A percentile compares a stretch with the other conserved stretches of the same genome.
Evolutionary conservation across 2,329 filamentous ascomycete genomes (phyloP).

Genomic region (Fusarium oligoseptatum): DNA sequence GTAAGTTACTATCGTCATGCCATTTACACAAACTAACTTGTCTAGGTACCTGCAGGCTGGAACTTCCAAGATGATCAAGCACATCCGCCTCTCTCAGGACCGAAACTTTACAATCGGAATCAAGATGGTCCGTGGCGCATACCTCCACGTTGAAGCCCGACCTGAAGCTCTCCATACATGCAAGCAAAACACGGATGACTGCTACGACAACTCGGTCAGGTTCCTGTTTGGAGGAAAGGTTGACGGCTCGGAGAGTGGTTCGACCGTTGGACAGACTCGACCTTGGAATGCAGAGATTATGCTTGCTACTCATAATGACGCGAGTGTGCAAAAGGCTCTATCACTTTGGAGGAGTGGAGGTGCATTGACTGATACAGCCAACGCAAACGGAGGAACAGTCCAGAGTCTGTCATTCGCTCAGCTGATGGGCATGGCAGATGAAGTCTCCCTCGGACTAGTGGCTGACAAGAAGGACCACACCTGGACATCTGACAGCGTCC

Average conservation of each 20-base stretch:
- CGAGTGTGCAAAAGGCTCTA: conserved; percentile 8
- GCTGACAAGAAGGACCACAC: conserved; percentile 3
- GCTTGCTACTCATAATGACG: conserved; percentile 18
- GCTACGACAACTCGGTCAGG: conserved; percentile 14
- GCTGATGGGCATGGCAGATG: conserved; percentile 23
- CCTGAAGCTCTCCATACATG: not conserved
- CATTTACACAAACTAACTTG: not conserved
- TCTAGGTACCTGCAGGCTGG: conserved; percentile 13
- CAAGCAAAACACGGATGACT: conserved; percentile 11
- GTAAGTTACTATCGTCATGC: not conserved
- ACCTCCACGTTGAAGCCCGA: conserved; percentile 10
- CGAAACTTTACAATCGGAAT: conserved; percentile 13
- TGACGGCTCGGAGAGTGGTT: not conserved
- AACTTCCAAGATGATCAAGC: conserved; percentile 17
- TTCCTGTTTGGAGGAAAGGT: conserved; percentile 12
- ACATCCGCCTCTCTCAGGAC: conserved; percentile 3
- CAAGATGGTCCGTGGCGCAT: conserved; percentile 16
- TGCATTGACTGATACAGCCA: not conserved
- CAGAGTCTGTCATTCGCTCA: conserved; percentile 14
- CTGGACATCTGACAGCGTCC: not conserved
- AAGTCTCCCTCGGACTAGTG: conserved; percentile 19
- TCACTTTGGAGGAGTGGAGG: conserved; percentile 6
- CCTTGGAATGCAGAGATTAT: conserved; percentile 20
- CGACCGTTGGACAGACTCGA: not conserved
- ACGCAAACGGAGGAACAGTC: conserved; percentile 14